Base-by-base conservation (phyloP, 768 basidiomycete species). In the Udeniomyces megalosporus region DNA sequence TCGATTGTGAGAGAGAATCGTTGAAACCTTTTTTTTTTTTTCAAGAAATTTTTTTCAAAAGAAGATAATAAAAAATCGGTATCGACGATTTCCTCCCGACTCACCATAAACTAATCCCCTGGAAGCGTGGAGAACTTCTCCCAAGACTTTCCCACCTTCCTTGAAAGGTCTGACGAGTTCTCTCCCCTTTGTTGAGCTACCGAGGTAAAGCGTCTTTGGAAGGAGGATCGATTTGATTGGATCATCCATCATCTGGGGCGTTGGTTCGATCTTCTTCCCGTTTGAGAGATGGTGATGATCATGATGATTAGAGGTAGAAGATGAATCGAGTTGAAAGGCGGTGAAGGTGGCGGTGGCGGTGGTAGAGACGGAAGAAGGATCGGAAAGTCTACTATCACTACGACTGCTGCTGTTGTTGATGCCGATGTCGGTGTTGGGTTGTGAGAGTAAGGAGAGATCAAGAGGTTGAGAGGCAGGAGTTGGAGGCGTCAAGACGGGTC, bases 21-120 rank as follows among this genome's bases (percentile, higher is more conserved):
- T 1, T 7, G 15, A 48, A 10, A n/a, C 12, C 45, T 17, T 4
- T 12, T 24, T 22, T 26, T 6, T 4, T 20, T 14, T 0, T 22
- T 35, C 45, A 59, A 28, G 2, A 8, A 20, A 20, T 34, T 22
- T 29, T 47, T 28, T 3, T 8, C 14, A 28, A 22, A 17, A 11
- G 24, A 46, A 42, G 5, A 20, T 29, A 46, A 47, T 22, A 14
- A 34, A n/a, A 7, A 29, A 34, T 20, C 3, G 28, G 32, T 15
- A 2, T 17, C 8, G 15, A n/a, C n/a, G n/a, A n/a, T n/a, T n/a
- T n/a, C n/a, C n/a, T n/a, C n/a, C n/a, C n/a, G 35, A 15, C 58
- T 59, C 15, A 59, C 58, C 63, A 32, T 65, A 65, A n/a, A 65
- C n/a, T 34, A 65, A 42, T 17, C 63, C 63, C 29, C 58, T 52